These are phyloP conservation scores for Athelia sp. DNA, from an alignment of 1,284 basidiomycete species.

Conservation along the genomic window DNA sequence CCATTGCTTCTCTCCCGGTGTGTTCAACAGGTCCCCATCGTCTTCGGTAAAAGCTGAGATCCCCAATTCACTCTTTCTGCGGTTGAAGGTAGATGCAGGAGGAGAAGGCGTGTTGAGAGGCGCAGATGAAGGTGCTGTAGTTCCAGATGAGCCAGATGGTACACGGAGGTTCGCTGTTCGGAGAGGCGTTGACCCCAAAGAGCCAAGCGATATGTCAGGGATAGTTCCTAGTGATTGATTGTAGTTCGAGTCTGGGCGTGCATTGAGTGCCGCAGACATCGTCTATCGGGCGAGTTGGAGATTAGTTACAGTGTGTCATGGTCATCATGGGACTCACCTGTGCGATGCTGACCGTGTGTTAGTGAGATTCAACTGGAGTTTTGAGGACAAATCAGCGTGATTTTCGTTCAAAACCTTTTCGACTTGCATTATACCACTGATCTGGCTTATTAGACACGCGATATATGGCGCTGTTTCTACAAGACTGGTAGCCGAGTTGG, in stretches of 20 bases:
- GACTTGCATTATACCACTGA: no score
- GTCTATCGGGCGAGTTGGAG: not conserved
- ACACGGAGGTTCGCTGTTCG: conserved; percentile 38
- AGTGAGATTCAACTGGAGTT: no score
- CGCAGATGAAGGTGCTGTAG: conserved; percentile 49
- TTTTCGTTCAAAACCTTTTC: no score
- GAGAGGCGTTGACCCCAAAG: conserved; percentile 50
- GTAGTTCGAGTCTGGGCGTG: conserved; percentile 27
- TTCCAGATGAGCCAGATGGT: conserved; percentile 36
- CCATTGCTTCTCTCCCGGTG: conserved; percentile 44
- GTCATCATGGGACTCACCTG: no score
- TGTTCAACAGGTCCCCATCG: conserved; percentile 39
- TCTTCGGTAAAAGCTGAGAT: conserved; percentile 27
- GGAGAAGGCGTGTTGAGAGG: conserved; percentile 52
- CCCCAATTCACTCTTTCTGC: conserved; percentile 18
- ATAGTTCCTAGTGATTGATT: conserved; percentile 39
- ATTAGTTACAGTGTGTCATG: not conserved
- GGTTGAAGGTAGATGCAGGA: conserved; percentile 20
- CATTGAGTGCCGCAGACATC: conserved; percentile 30
- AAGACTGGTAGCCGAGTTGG: no score
- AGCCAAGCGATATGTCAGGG: conserved; percentile 61
- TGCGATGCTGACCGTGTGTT: no score
- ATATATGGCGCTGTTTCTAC: no score
- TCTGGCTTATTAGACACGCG: no score
- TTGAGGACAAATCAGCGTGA: no score